Evolutionary conservation across 768 basidiomycete species (phyloP).

Genomic region (Symmetrospora coprosmae): DNA sequence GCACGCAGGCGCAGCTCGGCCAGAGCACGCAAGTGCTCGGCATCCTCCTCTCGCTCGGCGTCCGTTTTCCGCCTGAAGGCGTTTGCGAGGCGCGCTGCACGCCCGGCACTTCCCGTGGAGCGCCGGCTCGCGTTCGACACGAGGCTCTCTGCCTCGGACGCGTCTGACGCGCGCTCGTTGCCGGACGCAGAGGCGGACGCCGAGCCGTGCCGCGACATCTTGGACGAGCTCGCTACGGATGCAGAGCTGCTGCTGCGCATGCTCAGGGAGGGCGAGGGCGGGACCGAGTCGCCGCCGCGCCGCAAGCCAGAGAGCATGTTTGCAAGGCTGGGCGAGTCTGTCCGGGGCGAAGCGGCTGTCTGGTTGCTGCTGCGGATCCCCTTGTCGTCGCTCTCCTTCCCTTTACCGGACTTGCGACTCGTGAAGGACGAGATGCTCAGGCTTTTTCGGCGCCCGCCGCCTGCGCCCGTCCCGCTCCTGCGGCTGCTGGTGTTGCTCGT

Average conservation of each 20-base stretch:
- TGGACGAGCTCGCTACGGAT: background rate
- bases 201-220: background rate
- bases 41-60: background rate
- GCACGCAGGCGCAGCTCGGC: conserved; percentile 10
- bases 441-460: background rate
- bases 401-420: too few relatives aligned
- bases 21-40: conserved; percentile 2
- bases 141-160: too few relatives aligned
- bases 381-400: background rate
- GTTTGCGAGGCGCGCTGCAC: background rate
- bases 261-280: background rate
- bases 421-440: background rate
- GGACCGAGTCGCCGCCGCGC: background rate
- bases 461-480: background rate
- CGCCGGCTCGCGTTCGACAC: too few relatives aligned
- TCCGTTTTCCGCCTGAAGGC: background rate
- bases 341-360: background rate
- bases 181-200: background rate
- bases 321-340: background rate
- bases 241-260: background rate
- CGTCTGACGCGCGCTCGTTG: background rate
- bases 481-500: background rate
- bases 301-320: conserved; percentile 1
- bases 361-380: background rate
- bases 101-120: background rate